Evolutionary conservation across 2,329 filamentous ascomycete species (phyloP).

Genomic region (Penicillium brasilianum): DNA sequence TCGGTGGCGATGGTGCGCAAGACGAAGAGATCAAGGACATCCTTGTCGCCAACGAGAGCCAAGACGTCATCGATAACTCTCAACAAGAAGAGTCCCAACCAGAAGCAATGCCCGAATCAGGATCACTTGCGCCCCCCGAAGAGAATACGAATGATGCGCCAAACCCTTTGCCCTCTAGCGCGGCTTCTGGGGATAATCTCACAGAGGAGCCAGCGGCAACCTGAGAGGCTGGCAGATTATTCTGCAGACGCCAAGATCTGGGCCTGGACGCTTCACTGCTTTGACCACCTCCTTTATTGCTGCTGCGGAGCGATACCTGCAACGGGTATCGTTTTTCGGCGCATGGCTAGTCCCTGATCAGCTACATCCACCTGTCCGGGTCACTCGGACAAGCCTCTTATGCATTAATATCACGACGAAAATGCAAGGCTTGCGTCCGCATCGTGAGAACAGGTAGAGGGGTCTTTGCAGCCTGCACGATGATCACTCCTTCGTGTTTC

Average conservation of each 20-base stretch:
- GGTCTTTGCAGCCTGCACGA: neutral
- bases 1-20: slow-evolving; percentile 5
- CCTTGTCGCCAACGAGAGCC: slow-evolving; percentile 8
- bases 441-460: neutral
- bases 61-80: slow-evolving; percentile 16
- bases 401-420: slow-evolving; percentile 18
- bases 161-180: slow-evolving; percentile 18
- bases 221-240: slow-evolving; percentile 10
- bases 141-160: slow-evolving; percentile 14
- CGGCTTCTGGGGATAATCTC: slow-evolving; percentile 16
- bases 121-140: slow-evolving; percentile 3
- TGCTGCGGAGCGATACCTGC: slow-evolving; percentile 24
- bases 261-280: slow-evolving; percentile 14
- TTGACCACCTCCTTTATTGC: slow-evolving; percentile 20
- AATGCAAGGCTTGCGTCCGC: slow-evolving; percentile 5
- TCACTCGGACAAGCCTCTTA: slow-evolving; percentile 17
- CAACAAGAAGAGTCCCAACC: slow-evolving; percentile 9
- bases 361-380: slow-evolving; percentile 20
- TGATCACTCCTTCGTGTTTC: neutral
- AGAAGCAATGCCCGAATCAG: neutral
- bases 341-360: slow-evolving; percentile 8
- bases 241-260: slow-evolving; percentile 4
- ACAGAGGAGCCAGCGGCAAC: slow-evolving; percentile 21
- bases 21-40: slow-evolving; percentile 6
- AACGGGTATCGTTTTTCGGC: slow-evolving; percentile 23